Evolutionary conservation across 768 basidiomycete species (phyloP).

Genomic region (Leccinellum rugosiceps): DNA sequence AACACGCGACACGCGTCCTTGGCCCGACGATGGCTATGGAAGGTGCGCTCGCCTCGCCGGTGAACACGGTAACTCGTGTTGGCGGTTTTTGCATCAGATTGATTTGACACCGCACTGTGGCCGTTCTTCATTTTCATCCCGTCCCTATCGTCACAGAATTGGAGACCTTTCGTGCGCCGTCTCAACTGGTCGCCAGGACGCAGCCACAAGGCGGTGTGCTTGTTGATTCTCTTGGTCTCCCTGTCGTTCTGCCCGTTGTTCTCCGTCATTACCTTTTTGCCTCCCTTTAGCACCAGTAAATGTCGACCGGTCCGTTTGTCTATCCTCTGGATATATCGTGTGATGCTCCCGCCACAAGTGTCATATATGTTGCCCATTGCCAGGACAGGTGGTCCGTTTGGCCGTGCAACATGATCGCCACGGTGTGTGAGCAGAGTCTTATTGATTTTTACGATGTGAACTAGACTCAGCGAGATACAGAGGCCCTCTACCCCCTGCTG

Average conservation of each 20-base stretch:
- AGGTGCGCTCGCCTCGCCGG: slow-evolving; percentile 2
- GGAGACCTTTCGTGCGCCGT: not conserved
- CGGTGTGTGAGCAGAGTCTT: no score
- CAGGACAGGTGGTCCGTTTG: no score
- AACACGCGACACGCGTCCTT: not conserved
- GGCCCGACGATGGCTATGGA: not conserved
- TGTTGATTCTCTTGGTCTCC: not conserved
- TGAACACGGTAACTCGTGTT: not conserved
- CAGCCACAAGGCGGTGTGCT: not conserved
- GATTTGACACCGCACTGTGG: slow-evolving; percentile 7
- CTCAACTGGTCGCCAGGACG: not conserved
- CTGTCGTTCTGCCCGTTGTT: not conserved
- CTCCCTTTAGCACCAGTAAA: slow-evolving; percentile 7
- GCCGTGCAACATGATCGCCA: no score
- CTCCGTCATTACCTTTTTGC: slow-evolving; percentile 10
- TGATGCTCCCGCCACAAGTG: no score
- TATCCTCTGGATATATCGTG: no score
- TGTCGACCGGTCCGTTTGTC: slow-evolving; percentile 41
- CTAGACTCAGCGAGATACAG: no score
- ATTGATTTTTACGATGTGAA: no score
- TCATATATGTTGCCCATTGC: no score
- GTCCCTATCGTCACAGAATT: slow-evolving; percentile 3
- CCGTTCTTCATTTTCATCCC: not conserved
- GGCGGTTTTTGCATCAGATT: slow-evolving; percentile 13
- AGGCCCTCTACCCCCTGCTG: no score